Evolutionary conservation across 768 basidiomycete species (phyloP).

Genomic region (Asterophora parasitica): DNA sequence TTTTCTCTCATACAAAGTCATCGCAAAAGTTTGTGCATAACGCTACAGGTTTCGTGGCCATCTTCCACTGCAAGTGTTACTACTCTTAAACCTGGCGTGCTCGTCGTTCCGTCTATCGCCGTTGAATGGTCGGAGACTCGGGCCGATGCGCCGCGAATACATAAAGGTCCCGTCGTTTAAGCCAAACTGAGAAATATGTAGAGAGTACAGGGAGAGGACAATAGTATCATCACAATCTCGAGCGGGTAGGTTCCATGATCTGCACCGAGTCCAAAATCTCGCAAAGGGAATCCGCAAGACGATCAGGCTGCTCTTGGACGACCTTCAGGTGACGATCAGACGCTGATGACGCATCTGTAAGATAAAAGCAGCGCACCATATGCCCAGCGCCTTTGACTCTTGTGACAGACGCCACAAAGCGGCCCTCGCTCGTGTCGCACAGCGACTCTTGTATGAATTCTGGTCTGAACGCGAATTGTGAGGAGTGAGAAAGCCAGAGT

Average conservation of each 20-base stretch:
- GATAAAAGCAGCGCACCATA: slow-evolving; percentile 27
- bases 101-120: too few species aligned
- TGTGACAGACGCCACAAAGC: slow-evolving; percentile 36
- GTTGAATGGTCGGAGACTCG: too few species aligned
- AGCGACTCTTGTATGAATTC: slow-evolving; percentile 41
- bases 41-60: too few species aligned
- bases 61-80: too few species aligned
- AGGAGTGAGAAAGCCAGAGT: background rate
- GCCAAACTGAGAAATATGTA: too few species aligned
- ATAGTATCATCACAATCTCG: slow-evolving; percentile 16
- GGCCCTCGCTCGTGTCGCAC: slow-evolving; percentile 34
- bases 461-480: slow-evolving; percentile 26
- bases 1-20: too few species aligned
- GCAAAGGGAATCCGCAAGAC: slow-evolving; percentile 30
- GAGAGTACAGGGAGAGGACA: background rate
- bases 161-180: too few species aligned
- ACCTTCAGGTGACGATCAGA: slow-evolving; percentile 23
- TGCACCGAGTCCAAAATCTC: slow-evolving; percentile 28
- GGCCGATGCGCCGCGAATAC: too few species aligned
- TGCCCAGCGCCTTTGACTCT: slow-evolving; percentile 43
- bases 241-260: slow-evolving; percentile 5
- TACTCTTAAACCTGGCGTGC: too few species aligned
- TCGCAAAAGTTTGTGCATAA: too few species aligned
- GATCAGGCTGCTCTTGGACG: slow-evolving; percentile 41
- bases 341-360: background rate